A percentile compares a stretch with the other conserved stretches of the same genome.
Conservation (phyloP, 2,329 filamentous ascomycete species). For the Cordyceps cicadae region DNA sequence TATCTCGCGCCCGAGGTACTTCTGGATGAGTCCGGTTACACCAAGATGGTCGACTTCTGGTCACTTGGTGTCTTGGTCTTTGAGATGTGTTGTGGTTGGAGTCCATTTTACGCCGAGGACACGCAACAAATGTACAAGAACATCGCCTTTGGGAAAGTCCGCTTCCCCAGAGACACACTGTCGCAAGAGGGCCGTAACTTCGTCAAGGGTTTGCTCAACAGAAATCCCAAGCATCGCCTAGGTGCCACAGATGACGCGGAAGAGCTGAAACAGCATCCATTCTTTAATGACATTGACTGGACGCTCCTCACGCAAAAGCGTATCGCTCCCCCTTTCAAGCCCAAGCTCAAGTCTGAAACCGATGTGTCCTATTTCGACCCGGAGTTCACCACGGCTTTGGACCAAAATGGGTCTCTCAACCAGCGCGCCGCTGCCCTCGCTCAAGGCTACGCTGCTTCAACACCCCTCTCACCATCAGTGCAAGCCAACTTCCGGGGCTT, state of each 20-base stretch:
- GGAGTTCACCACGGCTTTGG: constrained; percentile 92
- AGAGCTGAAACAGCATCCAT: constrained; percentile 87
- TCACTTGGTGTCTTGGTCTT: constrained; percentile 95
- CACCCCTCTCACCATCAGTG: constrained; percentile 86
- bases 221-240: constrained; percentile 91
- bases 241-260: constrained; percentile 86
- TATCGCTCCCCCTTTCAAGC: constrained; percentile 94
- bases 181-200: constrained; percentile 95
- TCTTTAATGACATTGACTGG: constrained; percentile 95
- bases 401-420: constrained; percentile 80
- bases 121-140: constrained; percentile 99
- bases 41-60: constrained; percentile 99
- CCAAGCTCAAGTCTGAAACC: constrained; percentile 88
- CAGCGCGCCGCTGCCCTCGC: constrained; percentile 82
- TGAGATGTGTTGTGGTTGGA: constrained; percentile 99
- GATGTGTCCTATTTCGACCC: constrained; percentile 98
- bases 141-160: constrained; percentile 96
- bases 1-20: constrained; percentile 94
- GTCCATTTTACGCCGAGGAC: constrained; percentile 96
- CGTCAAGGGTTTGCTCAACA: constrained; percentile 92
- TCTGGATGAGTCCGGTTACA: constrained; percentile 93
- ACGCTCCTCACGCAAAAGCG: constrained; percentile 78
- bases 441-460: constrained; percentile 78
- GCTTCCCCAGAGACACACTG: constrained; percentile 89
- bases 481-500: constrained; percentile 98